phyloP scores from a whole-genome alignment of 352 stramenopile genomes.

The Thalassiosira livingstoniorum region DNA sequence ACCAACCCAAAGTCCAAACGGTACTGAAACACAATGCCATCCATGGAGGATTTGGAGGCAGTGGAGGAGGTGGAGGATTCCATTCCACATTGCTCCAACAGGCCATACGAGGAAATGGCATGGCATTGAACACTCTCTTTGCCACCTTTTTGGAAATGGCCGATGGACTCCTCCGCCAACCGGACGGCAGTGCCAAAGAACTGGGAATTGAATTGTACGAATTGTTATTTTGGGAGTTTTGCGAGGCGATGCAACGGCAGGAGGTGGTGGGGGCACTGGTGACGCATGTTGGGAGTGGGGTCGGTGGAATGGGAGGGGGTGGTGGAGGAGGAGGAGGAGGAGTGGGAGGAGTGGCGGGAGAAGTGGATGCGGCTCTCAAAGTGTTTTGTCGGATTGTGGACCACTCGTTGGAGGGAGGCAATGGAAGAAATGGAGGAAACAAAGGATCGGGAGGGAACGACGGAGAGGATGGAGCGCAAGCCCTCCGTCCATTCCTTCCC shows the following conservation, averaged over 20 bases:
- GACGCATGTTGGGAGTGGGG: slow-evolving; percentile 51
- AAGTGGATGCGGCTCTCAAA: slow-evolving; percentile 65
- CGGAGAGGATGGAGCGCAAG: slow-evolving; percentile 27
- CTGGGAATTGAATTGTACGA: slow-evolving; percentile 62
- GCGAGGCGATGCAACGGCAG: slow-evolving; percentile 60
- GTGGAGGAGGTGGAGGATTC: no score
- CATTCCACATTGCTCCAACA: slow-evolving; percentile 43
- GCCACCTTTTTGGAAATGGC: slow-evolving; percentile 51
- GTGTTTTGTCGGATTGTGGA: slow-evolving; percentile 58
- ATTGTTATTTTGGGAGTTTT: slow-evolving; percentile 62
- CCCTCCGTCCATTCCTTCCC: slow-evolving; percentile 53
- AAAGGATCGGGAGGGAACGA: neutral
- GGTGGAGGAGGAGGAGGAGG: no score
- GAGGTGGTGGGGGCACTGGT: slow-evolving; percentile 61
- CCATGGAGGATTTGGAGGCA: slow-evolving; percentile 41
- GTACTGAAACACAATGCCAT: slow-evolving; percentile 56
- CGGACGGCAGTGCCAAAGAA: slow-evolving; percentile 11
- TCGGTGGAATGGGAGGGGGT: slow-evolving; percentile 39
- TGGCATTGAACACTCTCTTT: slow-evolving; percentile 52
- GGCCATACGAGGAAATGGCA: slow-evolving; percentile 49
- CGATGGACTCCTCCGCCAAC: slow-evolving; percentile 54
- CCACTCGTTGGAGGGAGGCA: no score
- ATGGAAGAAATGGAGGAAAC: no score
- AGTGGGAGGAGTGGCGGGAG: slow-evolving; percentile 38
- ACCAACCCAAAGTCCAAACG: slow-evolving; percentile 55